Conservation (phyloP, 805 yeast genomes). For the Blastobotrys muscicola region DNA sequence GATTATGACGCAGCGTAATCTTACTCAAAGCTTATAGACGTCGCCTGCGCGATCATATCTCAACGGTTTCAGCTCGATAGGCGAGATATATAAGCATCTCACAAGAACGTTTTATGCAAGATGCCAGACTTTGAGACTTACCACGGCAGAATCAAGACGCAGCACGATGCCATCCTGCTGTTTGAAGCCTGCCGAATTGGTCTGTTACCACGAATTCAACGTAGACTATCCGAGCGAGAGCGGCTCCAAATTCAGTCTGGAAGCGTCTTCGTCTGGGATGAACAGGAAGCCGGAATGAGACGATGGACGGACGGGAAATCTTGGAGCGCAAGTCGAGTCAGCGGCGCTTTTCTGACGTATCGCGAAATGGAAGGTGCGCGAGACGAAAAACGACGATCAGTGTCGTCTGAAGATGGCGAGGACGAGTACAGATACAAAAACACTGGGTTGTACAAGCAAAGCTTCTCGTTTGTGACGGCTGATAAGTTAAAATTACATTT, state of each 20-base stretch:
- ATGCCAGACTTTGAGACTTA: slow-evolving; percentile 42
- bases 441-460: slow-evolving; percentile 54
- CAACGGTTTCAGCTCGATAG: no score
- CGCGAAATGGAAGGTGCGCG: slow-evolving; percentile 42
- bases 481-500: slow-evolving; percentile 48
- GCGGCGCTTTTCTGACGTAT: slow-evolving; percentile 52
- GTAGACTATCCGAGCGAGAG: slow-evolving; percentile 50
- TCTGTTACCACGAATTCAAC: slow-evolving; percentile 43
- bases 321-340: slow-evolving; percentile 66
- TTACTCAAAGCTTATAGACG: no score
- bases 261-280: slow-evolving; percentile 63
- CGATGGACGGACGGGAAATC: slow-evolving; percentile 72
- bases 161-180: slow-evolving; percentile 53
- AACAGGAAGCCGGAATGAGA: slow-evolving; percentile 57
- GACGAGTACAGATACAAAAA: slow-evolving; percentile 34
- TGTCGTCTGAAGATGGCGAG: slow-evolving; percentile 4
- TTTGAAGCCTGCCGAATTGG: slow-evolving; percentile 56
- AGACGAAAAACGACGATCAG: background rate
- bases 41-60: no score
- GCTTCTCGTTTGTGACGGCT: slow-evolving; percentile 46
- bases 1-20: no score
- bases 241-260: slow-evolving; percentile 47
- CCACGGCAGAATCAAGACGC: slow-evolving; percentile 46
- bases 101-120: background rate
- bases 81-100: background rate